Evolutionary conservation across 208 protist species (phyloP), one percentile per base, ranked within the genome.

Genomic region (Trypanosoma cruzi): DNA sequence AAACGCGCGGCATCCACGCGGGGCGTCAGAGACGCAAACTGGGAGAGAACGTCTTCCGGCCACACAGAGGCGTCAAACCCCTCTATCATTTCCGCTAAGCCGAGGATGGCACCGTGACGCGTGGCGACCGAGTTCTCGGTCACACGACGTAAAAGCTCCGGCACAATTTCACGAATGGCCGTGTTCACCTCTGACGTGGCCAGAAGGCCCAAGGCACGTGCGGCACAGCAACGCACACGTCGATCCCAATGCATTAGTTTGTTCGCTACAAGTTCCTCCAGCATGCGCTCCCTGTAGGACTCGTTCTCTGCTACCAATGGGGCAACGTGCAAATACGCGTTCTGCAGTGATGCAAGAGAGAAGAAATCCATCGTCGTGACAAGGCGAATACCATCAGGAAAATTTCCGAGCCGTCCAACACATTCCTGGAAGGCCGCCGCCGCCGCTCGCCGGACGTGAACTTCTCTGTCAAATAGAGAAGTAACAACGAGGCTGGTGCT

Each of bases 351-450:
- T 28, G 93, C 88, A 16, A 99, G 82, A 0, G 97, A 73, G 68
- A 98, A 99, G 81, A 99, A 99, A 82, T 99, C 98, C 26, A 98
- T 97, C 8, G 74, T 81, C 5, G 90, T 97, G 14, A 99, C 82
- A 32, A 99, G 92, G 54, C 93, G 95, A 72, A 99, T 99, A 28
- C 98, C 99, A 68, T 99, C 77, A 8, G 97, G 96, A 69, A 99
- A 99, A 73, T 81, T 98, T 20, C 92, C 96, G 34, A 96, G 89
- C 16, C 95, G 79, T 22, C 96, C 95, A 36, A 98, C 95, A 50
- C 87, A 92, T 81, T 98, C 94, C 76, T 98, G 96, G 68, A 98
- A 97, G 16, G 96, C 96, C 16, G 96, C 96, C 6, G 94, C 78
- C 5, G 96, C 96, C 18, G 96, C 94, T 29, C 94, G 90, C 13